A percentile compares a stretch with the other conserved stretches of the same genome.
Conservation (phyloP, 768 basidiomycete species). For the Leucocoprinus leucothites region DNA sequence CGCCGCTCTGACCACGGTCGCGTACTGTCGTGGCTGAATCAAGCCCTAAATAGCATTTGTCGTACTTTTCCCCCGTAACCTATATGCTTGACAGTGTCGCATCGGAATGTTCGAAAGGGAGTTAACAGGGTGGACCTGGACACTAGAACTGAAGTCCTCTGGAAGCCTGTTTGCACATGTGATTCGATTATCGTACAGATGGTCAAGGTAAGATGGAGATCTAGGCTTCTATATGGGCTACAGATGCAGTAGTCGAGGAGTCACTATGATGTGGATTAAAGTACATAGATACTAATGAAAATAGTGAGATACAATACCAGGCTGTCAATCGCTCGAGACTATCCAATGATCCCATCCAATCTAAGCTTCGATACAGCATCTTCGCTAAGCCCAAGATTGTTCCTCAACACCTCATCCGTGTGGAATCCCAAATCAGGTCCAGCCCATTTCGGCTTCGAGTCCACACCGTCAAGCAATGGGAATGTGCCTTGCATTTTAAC, state of each 20-base stretch:
- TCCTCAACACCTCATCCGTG: constrained; percentile 45
- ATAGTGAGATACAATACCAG: neutral
- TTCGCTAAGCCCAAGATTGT: constrained; percentile 37
- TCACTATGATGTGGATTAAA: neutral
- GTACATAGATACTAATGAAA: constrained; percentile 1
- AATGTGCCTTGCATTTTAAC: constrained; percentile 69
- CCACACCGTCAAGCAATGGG: constrained; percentile 58
- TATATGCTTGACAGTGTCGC: neutral
- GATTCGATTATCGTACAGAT: neutral
- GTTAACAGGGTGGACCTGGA: neutral
- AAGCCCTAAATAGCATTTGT: neutral
- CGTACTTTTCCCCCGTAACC: neutral
- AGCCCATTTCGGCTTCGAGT: constrained; percentile 61
- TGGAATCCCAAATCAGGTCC: constrained; percentile 66
- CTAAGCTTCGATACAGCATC: constrained; percentile 37
- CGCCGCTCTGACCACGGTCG: neutral
- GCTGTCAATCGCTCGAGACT: neutral
- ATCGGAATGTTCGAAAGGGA: neutral
- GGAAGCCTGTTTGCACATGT: neutral
- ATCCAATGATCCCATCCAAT: constrained; percentile 41
- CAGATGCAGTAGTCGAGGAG: too few species aligned
- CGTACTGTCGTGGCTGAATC: neutral
- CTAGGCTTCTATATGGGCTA: too few species aligned
- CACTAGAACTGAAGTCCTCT: constrained; percentile 5
- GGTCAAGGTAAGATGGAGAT: neutral